phyloP scores from a whole-genome alignment of 1,284 basidiomycete species.

The Cutaneotrichosporon cyanovorans region DNA sequence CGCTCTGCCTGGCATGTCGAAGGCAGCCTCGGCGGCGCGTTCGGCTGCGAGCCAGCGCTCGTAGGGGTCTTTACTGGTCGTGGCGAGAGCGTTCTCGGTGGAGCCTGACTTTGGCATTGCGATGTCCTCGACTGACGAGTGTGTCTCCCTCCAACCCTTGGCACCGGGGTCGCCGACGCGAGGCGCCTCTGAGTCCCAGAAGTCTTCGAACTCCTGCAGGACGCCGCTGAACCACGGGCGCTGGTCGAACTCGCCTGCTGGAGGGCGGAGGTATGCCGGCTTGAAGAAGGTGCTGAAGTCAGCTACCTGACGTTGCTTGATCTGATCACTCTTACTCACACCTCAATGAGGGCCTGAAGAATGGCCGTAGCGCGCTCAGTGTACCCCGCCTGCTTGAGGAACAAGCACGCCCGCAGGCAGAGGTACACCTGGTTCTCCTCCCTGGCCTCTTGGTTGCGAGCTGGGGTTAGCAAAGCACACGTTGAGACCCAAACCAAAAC shows the following conservation, averaged over 20 bases:
- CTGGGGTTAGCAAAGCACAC: neutral
- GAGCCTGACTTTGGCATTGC: neutral
- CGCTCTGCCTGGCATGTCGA: slow-evolving; percentile 55
- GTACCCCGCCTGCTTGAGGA: slow-evolving; percentile 60
- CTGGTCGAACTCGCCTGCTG: slow-evolving; percentile 11
- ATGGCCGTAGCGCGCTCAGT: slow-evolving; percentile 47
- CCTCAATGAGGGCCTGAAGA: slow-evolving; percentile 50
- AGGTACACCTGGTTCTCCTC: slow-evolving; percentile 44
- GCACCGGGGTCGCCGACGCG: slow-evolving; percentile 48
- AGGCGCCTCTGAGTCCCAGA: slow-evolving; percentile 50
- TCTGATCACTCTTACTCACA: too few relatives aligned
- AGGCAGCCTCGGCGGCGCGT: slow-evolving; percentile 47
- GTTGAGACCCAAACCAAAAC: neutral
- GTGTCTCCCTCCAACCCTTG: slow-evolving; percentile 42
- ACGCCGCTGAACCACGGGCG: slow-evolving; percentile 26
- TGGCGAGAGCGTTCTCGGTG: slow-evolving; percentile 49
- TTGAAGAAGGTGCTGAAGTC: slow-evolving; percentile 45
- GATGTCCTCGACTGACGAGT: slow-evolving; percentile 3
- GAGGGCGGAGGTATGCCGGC: slow-evolving; percentile 25
- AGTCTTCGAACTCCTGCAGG: slow-evolving; percentile 45
- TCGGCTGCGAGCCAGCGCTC: slow-evolving; percentile 63
- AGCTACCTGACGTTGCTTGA: neutral
- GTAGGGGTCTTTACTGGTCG: slow-evolving; percentile 55
- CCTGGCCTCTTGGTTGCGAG: slow-evolving; percentile 12
- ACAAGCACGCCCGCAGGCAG: slow-evolving; percentile 45